Conservation (phyloP, 1,284 basidiomycete genomes). For the Boletus semigastroideus region DNA sequence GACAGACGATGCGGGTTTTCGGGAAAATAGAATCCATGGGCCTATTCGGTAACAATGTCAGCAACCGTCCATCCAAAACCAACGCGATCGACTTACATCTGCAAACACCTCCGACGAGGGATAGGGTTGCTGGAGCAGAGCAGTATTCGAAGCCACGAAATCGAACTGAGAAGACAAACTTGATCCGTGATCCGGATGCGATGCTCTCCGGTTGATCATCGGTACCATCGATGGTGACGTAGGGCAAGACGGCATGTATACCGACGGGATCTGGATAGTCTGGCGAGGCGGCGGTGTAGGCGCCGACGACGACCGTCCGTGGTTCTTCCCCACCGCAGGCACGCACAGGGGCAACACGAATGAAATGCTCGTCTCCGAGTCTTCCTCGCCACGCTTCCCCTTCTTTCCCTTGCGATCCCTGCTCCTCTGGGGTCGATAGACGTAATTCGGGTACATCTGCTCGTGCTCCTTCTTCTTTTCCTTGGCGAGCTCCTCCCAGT, state of each 20-base stretch:
- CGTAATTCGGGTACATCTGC: conserved; percentile 69
- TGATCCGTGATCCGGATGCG: conserved; percentile 44
- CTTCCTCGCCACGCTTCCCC: conserved; percentile 46
- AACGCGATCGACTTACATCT: conserved; percentile 22
- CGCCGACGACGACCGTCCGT: conserved; percentile 52
- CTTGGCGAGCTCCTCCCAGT: conserved; percentile 62
- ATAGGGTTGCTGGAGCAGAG: conserved; percentile 35
- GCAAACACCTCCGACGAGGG: conserved; percentile 22
- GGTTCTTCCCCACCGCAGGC: conserved; percentile 34
- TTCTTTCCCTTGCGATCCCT: conserved; percentile 56
- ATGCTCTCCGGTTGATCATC: conserved; percentile 56
- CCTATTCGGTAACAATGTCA: conserved; percentile 16
- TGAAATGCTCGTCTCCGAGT: conserved; percentile 48
- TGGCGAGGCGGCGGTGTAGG: conserved; percentile 59
- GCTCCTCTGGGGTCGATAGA: conserved; percentile 69
- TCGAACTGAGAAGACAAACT: conserved; percentile 45
- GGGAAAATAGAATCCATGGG: conserved; percentile 23
- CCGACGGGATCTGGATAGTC: conserved; percentile 60
- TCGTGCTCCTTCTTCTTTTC: conserved; percentile 60
- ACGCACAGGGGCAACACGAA: conserved; percentile 53
- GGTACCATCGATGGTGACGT: conserved; percentile 58
- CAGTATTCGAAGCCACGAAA: conserved; percentile 40
- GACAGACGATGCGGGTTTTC: conserved; percentile 34
- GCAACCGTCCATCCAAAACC: not conserved
- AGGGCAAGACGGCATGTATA: conserved; percentile 66